Evolutionary conservation across 2,329 filamentous ascomycete genomes (phyloP), one percentile per base, ranked within the genome.

Genomic region (Aureobasidium sp.): DNA sequence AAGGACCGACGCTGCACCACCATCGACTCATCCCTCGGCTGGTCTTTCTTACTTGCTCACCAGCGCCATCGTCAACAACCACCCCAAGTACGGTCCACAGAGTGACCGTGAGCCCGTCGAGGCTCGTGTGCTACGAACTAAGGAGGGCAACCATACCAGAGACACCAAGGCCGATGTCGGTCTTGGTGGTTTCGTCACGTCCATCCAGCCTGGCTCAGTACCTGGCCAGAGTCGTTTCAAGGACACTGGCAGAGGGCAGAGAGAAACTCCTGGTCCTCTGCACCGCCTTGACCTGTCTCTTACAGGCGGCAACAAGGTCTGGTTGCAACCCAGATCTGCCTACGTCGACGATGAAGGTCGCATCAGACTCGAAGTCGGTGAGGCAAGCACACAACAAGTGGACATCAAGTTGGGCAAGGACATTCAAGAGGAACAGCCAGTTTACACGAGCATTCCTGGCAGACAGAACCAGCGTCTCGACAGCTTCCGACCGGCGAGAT

Each of bases 1-100:
- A 27, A 50, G n/a, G 19, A 50, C 35, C 9, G 38, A 38, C 17
- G 69, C 69, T 29, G 80, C 79, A 2, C 81, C 81, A 21, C 81
- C 83, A 1, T 79, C 79, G 61, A 87, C 85, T 8, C 85, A 88
- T 70, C 84, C 85, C 2, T 84, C 82, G 4, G 84, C 82, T 4
- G 85, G 85, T 64, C 74, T 88, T 5, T 80, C 81, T 15, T 87
- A 88, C 68, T 73, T 81, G 3, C 79, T 82, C 51, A 81, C 80
- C 13, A 75, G 78, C 59, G 74, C 80, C 23, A 74, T 80, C 66
- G 72, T 83, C 46, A 74, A 78, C 65, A 87, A 86, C 67, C 83
- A 86, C 67, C 81, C 84, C 2, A 69, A 79, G 31, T 80, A 81
- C 65, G 85, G 85, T 4, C 84, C 85, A 10, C 84, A 85, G 66